Evolutionary conservation across 768 basidiomycete genomes (phyloP).

Genomic region (Suillus americanus): DNA sequence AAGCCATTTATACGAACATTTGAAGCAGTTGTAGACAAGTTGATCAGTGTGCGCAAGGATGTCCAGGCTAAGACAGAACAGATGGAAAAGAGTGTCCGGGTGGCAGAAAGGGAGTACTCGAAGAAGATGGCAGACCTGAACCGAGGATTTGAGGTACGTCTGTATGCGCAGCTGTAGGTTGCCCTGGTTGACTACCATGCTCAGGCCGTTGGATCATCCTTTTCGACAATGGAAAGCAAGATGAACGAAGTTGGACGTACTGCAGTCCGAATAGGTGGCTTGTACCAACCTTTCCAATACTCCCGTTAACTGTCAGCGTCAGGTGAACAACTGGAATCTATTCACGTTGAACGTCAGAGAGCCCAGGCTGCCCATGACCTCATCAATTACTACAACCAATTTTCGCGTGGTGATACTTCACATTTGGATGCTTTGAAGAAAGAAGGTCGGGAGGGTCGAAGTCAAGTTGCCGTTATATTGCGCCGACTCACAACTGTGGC

Average conservation of each 20-base stretch:
- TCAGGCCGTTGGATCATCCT: conserved; percentile 86
- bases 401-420: conserved; percentile 77
- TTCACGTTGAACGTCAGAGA: conserved; percentile 87
- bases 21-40: conserved; percentile 84
- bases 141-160: conserved; percentile 85
- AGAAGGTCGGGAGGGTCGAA: conserved; percentile 86
- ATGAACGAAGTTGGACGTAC: conserved; percentile 94
- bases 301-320: conserved; percentile 9
- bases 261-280: conserved; percentile 87
- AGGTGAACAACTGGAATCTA: conserved; percentile 96
- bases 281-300: background rate
- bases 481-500: conserved; percentile 84
- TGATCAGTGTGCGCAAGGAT: conserved; percentile 85
- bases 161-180: background rate
- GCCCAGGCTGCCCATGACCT: conserved; percentile 94
- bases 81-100: conserved; percentile 87
- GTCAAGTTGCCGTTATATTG: conserved; percentile 84
- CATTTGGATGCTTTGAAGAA: conserved; percentile 76
- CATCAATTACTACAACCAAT: conserved; percentile 92
- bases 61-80: conserved; percentile 89
- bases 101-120: conserved; percentile 91
- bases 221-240: conserved; percentile 84
- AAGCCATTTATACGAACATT: conserved; percentile 92
- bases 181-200: conserved; percentile 4
- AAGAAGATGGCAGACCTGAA: conserved; percentile 93